Base-by-base conservation (phyloP, 768 basidiomycete genomes). In the Serendipita indica region DNA sequence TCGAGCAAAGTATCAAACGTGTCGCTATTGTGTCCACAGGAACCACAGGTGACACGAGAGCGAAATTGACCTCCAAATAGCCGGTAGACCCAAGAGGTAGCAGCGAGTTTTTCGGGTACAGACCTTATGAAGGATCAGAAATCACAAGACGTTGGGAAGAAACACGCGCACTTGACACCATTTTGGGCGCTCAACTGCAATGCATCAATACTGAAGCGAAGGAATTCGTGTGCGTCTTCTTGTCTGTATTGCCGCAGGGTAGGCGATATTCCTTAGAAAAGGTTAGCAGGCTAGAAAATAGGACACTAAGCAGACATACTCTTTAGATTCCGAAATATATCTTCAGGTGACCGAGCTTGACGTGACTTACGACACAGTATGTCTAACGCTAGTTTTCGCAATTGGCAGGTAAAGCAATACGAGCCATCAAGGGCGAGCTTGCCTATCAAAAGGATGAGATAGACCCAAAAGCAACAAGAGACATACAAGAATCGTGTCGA, bases 151-250 rank as follows among this genome's bases (percentile, higher is more conserved):
- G 20, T 39, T 32, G 33, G 18, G 13, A 60, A 39, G 28, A 45
- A 46, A 56, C 32, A 37, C 41, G 73, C 87, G 62, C 64, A 90
- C 89, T 80, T 93, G 73, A 67, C 85, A 88, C 4, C 86, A 79
- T 65, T 83, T 86, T 70, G 49, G n/a, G 49, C 49, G 3, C 20
- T 7, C n/a, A 54, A n/a, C 30, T 98, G 96, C 57, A 98, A 71
- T 27, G 84, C 86, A 65, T 99, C 96, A 30, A 97, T 82, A 18
- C 84, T 83, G 69, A 93, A 96, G 32, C 96, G 83, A 52, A 99
- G 81, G 67, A 98, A 98, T 70, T 99, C 96, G 67, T 99, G 96
- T 6, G 96, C 83, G 68, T 99, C 96, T 67, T 99, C 96, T 69
- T 99, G 96, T 64, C 90, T 74, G n/a, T 89, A 91, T 70, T 73